Conservation (phyloP, 176 grass and related monocot genomes). For the Hsuehochloa calcarea region DNA sequence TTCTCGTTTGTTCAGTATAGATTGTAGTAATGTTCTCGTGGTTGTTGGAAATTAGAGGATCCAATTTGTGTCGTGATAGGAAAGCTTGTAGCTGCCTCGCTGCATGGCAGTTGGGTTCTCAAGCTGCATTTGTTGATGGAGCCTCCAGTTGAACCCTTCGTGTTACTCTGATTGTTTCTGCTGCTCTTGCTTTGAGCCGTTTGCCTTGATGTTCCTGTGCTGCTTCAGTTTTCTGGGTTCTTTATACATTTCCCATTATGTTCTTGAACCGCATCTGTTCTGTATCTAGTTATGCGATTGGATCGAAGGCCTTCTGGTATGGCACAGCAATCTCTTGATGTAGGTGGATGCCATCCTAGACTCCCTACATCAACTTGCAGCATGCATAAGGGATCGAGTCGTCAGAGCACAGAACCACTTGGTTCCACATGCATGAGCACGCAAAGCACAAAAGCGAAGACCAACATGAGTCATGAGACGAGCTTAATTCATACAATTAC, state of each 20-base stretch:
- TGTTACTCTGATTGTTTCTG: background rate
- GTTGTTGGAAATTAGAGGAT: slow-evolving; percentile 7
- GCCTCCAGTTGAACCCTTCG: background rate
- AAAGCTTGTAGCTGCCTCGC: slow-evolving; percentile 8
- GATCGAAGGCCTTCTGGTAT: background rate
- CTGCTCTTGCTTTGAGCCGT: background rate
- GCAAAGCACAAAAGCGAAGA: no score
- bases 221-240: background rate
- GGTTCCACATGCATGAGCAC: no score
- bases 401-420: no score
- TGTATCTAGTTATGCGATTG: background rate
- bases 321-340: background rate
- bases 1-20: slow-evolving; percentile 23
- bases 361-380: background rate
- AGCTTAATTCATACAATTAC: no score
- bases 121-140: background rate
- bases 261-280: background rate
- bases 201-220: background rate
- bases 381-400: background rate
- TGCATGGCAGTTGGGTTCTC: background rate
- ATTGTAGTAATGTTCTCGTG: slow-evolving; percentile 21
- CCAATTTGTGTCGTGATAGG: slow-evolving; percentile 24
- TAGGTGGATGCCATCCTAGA: background rate
- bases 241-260: background rate
- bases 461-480: no score